A percentile compares a stretch with the other conserved stretches of the same genome.
These are phyloP conservation scores for Paracoccidioides brasiliensis DNA, from an alignment of 2,329 filamentous ascomycete species.

Conservation along the genomic window DNA sequence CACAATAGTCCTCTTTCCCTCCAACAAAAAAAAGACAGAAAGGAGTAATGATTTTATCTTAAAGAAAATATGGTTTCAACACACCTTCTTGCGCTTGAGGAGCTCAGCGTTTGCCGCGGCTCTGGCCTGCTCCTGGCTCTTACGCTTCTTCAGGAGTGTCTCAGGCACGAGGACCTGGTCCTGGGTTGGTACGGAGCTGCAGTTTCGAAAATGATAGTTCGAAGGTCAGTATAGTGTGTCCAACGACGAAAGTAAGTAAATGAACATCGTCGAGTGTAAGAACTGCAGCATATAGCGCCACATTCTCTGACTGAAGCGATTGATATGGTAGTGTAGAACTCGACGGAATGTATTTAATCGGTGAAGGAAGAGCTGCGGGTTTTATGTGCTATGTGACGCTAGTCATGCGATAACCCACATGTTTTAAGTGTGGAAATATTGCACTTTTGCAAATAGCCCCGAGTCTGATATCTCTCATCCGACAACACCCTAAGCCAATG, in stretches of 20 bases:
- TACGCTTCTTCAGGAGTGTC: constrained; percentile 99
- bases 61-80: constrained; percentile 26
- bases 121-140: constrained; percentile 98
- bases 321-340: constrained; percentile 42
- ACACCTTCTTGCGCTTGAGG: constrained; percentile 82
- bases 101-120: constrained; percentile 69
- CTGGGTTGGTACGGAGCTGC: constrained; percentile 79
- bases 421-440: neutral
- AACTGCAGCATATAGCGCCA: constrained; percentile 80
- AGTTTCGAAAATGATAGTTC: constrained; percentile 14
- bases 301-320: constrained; percentile 65
- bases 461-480: constrained; percentile 47
- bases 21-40: constrained; percentile 16
- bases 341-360: constrained; percentile 67
- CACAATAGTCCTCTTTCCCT: constrained; percentile 40
- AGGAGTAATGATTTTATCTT: neutral
- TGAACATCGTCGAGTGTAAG: constrained; percentile 68
- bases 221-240: constrained; percentile 65
- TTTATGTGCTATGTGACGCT: neutral
- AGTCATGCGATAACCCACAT: constrained; percentile 8
- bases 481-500: constrained; percentile 55
- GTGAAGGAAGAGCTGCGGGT: constrained; percentile 40
- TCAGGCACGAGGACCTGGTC: constrained; percentile 96
- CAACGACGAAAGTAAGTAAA: constrained; percentile 46
- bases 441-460: constrained; percentile 16